Evolutionary conservation across 768 basidiomycete species (phyloP), one percentile per base, ranked within the genome.

Genomic region (Asterophora parasitica): DNA sequence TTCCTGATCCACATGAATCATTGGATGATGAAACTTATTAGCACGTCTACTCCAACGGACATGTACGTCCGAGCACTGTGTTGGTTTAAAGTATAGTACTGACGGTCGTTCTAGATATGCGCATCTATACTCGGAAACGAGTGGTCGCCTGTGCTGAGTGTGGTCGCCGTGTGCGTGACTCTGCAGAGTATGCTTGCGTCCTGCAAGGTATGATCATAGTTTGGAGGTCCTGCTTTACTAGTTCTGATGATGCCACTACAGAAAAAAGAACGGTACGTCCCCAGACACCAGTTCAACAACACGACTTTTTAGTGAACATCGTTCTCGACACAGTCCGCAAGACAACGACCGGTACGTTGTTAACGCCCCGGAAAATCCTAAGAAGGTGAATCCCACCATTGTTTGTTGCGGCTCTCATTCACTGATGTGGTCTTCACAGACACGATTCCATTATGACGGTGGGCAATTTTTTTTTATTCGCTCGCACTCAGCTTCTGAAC

Each of bases 171-270:
- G 35, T 92, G 88, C 58, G 78, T 92, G 13, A 92, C 91, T 3
- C 66, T 94, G 39, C 92, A 93, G 69, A 89, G 87, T 58, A 94
- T 94, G 92, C 75, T 94, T 48, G 92, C 89, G 17, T 90, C 87
- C 6, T 91, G 88, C 79, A 93, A 89, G 82, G 90, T 87, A 52
- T 38, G 54, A 49, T 38, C n/a, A 31, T 37, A 23, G n/a, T n/a
- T n/a, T n/a, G n/a, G n/a, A n/a, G n/a, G n/a, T n/a, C n/a, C n/a
- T 30, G 23, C 23, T 45, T 35, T 36, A 34, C 34, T 4, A 20
- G 12, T 44, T 39, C n/a, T 54, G 3, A 41, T n/a, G 2, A 15
- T 13, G 20, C 37, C 42, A 13, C 35, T 43, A 17, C 54, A 70
- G 71, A 71, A 69, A 58, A 72, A 72, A 51, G 82, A 89, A 68